Conservation (phyloP, 2,329 filamentous ascomycete species). For the Furcasterigmium sp. region DNA sequence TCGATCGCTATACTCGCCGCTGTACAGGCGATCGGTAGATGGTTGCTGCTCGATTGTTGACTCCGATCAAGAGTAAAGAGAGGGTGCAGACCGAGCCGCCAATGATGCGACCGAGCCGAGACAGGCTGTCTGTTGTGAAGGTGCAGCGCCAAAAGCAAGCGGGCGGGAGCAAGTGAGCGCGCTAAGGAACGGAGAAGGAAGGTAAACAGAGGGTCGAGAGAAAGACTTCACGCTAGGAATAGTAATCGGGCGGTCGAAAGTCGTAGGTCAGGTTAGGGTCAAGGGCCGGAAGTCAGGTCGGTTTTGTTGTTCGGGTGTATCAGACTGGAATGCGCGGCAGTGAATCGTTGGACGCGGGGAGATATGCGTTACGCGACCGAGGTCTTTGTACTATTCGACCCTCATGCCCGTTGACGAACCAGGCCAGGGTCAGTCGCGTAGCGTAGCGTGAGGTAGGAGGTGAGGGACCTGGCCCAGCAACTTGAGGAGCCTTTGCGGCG, state of each 20-base stretch:
- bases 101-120: constrained; percentile 1
- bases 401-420: background rate
- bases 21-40: too few relatives aligned
- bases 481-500: too few relatives aligned
- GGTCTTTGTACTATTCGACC: background rate
- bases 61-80: too few relatives aligned
- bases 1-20: constrained; percentile 2
- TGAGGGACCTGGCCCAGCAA: too few relatives aligned
- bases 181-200: background rate
- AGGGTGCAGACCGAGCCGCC: too few relatives aligned
- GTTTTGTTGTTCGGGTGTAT: background rate
- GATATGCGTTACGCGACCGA: background rate
- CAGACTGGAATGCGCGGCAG: background rate
- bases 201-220: background rate
- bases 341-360: background rate
- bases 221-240: background rate
- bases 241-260: constrained; percentile 3
- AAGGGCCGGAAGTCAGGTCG: background rate
- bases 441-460: too few relatives aligned
- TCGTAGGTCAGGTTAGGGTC: background rate
- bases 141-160: constrained; percentile 5
- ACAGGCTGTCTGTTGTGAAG: background rate
- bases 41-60: too few relatives aligned
- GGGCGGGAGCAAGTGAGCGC: background rate
- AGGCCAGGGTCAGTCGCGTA: too few relatives aligned